Evolutionary conservation across 2,329 filamentous ascomycete genomes (phyloP), one percentile per base, ranked within the genome.

Genomic region (Penicillium olsonii): DNA sequence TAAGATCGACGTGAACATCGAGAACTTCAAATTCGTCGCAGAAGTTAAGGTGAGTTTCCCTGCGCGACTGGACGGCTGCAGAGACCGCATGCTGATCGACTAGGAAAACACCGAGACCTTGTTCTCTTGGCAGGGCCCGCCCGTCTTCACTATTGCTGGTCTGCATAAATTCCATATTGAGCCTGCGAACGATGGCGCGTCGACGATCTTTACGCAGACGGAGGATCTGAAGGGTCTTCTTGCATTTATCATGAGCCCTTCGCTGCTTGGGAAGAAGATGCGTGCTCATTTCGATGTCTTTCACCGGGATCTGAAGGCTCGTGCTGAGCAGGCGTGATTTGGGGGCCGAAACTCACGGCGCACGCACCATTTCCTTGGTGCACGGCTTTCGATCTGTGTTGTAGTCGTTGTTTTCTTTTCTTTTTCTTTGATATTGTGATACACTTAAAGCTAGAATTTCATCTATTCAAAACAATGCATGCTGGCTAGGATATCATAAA

Each of bases 111-210:
- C 55, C 5, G 60, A 64, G 39, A 50, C 18, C 14, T 37, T 61
- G 14, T 61, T 64, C 26, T 55, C 55, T 15, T 65, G 62, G 62
- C 62, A 65, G 43, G 62, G 62, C n/a, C 57, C 62, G 14, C 61
- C 61, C 8, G 62, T 63, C 6, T 59, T 57, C 43, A 60, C 59
- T 17, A 48, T 63, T 40, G 52, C 62, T 20, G 61, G 61, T 8
- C 43, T 59, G 20, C 61, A 64, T 45, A 53, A 56, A 40, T 65
- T 65, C 37, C 53, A 53, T 18, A 52, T 65, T 8, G 54, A 63
- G 24, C 50, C 57, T 1, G 46, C 50, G 14, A 55, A 60, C 24
- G 56, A 57, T 17, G 60, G 62, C 2, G 27, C 57, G 5, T 60
- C 57, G 8, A 65, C 62, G 4, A 44, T 63, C 22, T 62, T 64